A percentile compares a stretch with the other conserved stretches of the same genome.
These are phyloP conservation scores for Aquilaria agallochum DNA, from an alignment of 441 rosid species.

Conservation along the genomic window DNA sequence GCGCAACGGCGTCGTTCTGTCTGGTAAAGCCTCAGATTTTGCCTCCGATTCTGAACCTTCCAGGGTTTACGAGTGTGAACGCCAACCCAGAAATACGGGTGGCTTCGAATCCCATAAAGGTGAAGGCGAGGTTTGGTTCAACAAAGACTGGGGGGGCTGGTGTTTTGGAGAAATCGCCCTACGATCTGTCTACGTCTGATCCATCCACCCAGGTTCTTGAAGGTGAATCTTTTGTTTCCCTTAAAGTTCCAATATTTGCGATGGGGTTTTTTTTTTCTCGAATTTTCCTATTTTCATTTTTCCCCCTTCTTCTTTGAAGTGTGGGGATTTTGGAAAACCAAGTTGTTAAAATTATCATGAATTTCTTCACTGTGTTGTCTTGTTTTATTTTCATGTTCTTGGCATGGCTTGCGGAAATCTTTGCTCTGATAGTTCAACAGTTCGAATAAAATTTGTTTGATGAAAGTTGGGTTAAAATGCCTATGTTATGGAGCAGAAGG, in stretches of 20 bases:
- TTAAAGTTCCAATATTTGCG: not conserved
- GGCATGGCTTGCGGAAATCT: too few species aligned
- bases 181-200: constrained; percentile 25
- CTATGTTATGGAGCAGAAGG: too few species aligned
- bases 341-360: not conserved
- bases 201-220: constrained; percentile 21
- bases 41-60: not conserved
- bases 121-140: constrained; percentile 14
- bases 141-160: constrained; percentile 22
- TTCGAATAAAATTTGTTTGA: too few species aligned
- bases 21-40: constrained; percentile 1
- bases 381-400: not conserved
- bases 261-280: not conserved
- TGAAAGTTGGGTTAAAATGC: too few species aligned
- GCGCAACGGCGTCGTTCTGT: not conserved
- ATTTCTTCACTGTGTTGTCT: not conserved
- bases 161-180: constrained; percentile 21
- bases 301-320: not conserved
- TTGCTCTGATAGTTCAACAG: too few species aligned
- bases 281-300: not conserved
- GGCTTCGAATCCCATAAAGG: constrained; percentile 3
- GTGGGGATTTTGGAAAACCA: not conserved
- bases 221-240: constrained; percentile 12
- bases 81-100: not conserved
- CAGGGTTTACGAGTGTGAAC: not conserved